A percentile compares a stretch with the other conserved stretches of the same genome.
phyloP scores from a whole-genome alignment of 73 alveolate genomes.

The Symbiodinium natans region DNA sequence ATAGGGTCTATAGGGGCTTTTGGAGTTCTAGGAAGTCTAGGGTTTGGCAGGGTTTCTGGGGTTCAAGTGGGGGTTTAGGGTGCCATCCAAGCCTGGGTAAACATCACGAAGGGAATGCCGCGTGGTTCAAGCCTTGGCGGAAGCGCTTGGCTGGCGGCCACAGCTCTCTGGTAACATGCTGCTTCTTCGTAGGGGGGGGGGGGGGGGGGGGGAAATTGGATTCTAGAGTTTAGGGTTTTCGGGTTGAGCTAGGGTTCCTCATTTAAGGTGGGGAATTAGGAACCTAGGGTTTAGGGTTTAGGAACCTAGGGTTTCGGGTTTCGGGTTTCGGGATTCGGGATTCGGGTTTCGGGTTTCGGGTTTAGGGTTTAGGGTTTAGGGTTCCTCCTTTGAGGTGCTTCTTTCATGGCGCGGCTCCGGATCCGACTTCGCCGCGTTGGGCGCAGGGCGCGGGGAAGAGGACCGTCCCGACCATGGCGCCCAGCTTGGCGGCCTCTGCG shows the following conservation, averaged over 20 bases:
- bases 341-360: too few species aligned
- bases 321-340: too few species aligned
- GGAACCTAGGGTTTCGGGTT: too few species aligned
- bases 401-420: background rate
- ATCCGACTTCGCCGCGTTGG: background rate
- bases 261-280: background rate
- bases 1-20: background rate
- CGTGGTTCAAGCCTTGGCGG: conserved; percentile 24
- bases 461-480: conserved; percentile 79
- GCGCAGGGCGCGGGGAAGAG: conserved; percentile 71
- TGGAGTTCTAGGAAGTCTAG: too few species aligned
- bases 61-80: background rate
- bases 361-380: background rate
- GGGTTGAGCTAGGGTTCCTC: background rate
- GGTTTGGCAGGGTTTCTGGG: background rate
- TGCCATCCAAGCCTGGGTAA: conserved; percentile 9
- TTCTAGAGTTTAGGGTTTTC: background rate
- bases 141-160: background rate
- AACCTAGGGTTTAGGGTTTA: background rate
- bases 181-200: too few species aligned
- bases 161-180: too few species aligned
- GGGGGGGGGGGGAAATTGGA: too few species aligned
- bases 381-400: background rate
- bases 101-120: conserved; percentile 71
- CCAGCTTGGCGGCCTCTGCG: conserved; percentile 79